Conservation (phyloP, 768 basidiomycete genomes). For the Lyophyllum semitale region DNA sequence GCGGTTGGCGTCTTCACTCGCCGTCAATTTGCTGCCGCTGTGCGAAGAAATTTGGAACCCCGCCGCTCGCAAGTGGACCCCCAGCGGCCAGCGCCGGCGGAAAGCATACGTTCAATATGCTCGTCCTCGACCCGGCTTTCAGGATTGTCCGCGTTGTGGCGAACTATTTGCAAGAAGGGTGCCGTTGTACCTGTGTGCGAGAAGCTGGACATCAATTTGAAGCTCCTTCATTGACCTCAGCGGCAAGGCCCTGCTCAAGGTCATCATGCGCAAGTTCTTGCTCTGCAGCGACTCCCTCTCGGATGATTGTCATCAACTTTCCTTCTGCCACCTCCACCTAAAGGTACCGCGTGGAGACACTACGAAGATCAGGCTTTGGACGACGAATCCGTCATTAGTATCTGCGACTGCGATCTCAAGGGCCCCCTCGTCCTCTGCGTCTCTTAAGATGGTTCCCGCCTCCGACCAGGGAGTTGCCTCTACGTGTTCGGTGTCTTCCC, state of each 20-base stretch:
- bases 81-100: slow-evolving; percentile 76
- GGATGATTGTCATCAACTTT: slow-evolving; percentile 99
- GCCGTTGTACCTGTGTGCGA: slow-evolving; percentile 80
- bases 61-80: slow-evolving; percentile 93
- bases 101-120: slow-evolving; percentile 97
- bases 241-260: slow-evolving; percentile 94
- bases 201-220: slow-evolving; percentile 94
- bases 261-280: slow-evolving; percentile 98
- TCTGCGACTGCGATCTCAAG: slow-evolving; percentile 95
- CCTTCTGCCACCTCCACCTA: slow-evolving; percentile 96
- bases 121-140: slow-evolving; percentile 99
- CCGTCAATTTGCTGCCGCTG: slow-evolving; percentile 95
- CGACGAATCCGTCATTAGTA: slow-evolving; percentile 97
- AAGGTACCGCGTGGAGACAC: slow-evolving; percentile 97
- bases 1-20: slow-evolving; percentile 99
- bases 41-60: slow-evolving; percentile 99
- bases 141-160: slow-evolving; percentile 96
- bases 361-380: slow-evolving; percentile 99
- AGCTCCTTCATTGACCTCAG: slow-evolving; percentile 85
- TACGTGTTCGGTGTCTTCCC: slow-evolving; percentile 99
- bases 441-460: slow-evolving; percentile 99
- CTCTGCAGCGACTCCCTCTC: slow-evolving; percentile 96
- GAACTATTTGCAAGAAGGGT: slow-evolving; percentile 99
- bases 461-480: slow-evolving; percentile 99
- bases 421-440: slow-evolving; percentile 96